These are phyloP conservation scores for Adenanthera pavonina DNA, from an alignment of 306 rosid genomes.

Conservation along the genomic window DNA sequence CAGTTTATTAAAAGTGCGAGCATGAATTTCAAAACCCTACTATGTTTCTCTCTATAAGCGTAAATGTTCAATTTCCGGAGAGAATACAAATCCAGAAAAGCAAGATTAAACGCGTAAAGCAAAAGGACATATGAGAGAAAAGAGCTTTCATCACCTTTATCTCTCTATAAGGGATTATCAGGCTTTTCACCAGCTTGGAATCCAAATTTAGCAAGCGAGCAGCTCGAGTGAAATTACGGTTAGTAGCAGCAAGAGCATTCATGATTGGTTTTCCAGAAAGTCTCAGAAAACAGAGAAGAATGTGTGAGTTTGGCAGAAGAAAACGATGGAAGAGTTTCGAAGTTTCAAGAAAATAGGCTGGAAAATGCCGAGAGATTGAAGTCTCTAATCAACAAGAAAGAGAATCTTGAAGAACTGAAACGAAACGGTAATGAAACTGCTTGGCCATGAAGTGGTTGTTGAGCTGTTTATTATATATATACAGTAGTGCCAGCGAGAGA, in stretches of 20 bases:
- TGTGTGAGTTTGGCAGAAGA: not conserved
- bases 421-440: not conserved
- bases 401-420: not conserved
- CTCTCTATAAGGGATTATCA: conserved; percentile 68
- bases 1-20: no score
- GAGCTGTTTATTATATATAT: not conserved
- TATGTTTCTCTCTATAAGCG: not conserved
- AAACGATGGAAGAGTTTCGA: not conserved
- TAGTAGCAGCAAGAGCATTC: conserved; percentile 79
- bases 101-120: not conserved
- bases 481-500: not conserved
- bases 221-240: conserved; percentile 62
- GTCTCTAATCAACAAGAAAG: no score
- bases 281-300: not conserved
- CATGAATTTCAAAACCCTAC: not conserved
- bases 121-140: not conserved
- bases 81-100: not conserved
- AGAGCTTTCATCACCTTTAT: conserved; percentile 52
- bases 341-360: not conserved
- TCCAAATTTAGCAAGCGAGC: conserved; percentile 65
- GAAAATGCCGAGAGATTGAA: not conserved
- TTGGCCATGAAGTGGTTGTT: not conserved
- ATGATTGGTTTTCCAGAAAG: conserved; percentile 30
- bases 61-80: not conserved
- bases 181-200: conserved; percentile 65